Base-by-base conservation (phyloP, 1,139 yeast species). In the Candida sanyaensis region DNA sequence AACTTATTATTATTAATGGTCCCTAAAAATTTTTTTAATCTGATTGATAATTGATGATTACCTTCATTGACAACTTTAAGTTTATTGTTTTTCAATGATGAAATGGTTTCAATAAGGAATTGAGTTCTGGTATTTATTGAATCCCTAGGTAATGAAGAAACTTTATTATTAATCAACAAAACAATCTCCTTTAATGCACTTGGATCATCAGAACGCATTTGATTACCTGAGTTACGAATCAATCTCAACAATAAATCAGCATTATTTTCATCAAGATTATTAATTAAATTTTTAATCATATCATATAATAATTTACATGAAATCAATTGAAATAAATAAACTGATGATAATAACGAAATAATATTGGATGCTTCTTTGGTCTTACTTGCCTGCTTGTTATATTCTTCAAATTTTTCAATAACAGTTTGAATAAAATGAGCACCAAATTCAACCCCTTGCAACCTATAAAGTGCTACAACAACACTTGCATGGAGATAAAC, bases 131-230 rank as follows among this genome's bases (percentile, higher is more conserved):
- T 72, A 44, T 75, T 78, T 24, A 76, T 67, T 2, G 69, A 62
- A 24, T 55, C 55, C 11, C 68, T 60, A 3, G 66, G 60, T 10
- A 64, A 58, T 41, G 66, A 67, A 6, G 74, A 63, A 4, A 76
- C 75, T 11, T 75, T 71, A 4, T 73, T 63, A 37, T 73, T 74
- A 50, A 86, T 83, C 47, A 90, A 67, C 2, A 80, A 52, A 7
- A 92, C 83, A 47, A 93, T 91, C 43, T 89, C 95, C 59, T 86
- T 91, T 47, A 95, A 73, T 0, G 97, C 86, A 6, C 80, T 68
- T 1, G 98, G 96, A 63, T 93, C 99, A 61, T 95, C 99, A 2
- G 88, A 71, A 58, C 99, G 81, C 67, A 95, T 80, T 61, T 89
- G 91, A 13, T 85, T 80, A 40, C 99, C 99, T 5, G 92, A 82